Percentiles rank a stretch among this genome's conserved stretches.
Evolutionary conservation across 805 yeast genomes (phyloP).

Genomic region (Suhomyces vadensis): DNA sequence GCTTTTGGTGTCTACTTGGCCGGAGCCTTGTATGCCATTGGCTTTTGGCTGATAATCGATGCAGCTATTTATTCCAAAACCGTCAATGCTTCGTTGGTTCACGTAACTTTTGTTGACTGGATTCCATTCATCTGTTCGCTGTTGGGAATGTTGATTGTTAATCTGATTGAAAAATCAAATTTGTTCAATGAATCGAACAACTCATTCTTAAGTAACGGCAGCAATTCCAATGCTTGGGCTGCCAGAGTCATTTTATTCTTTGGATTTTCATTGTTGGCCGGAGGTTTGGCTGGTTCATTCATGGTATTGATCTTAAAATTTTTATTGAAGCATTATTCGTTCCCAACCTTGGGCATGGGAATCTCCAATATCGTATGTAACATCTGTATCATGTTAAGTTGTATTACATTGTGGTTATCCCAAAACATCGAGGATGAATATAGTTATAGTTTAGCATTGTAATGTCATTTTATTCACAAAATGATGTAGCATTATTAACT

Average conservation of each 20-base stretch:
- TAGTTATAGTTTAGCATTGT: slow-evolving; percentile 84
- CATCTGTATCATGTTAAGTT: slow-evolving; percentile 79
- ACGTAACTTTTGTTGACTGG: slow-evolving; percentile 94
- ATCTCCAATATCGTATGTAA: slow-evolving; percentile 82
- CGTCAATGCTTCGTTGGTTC: slow-evolving; percentile 81
- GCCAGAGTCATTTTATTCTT: slow-evolving; percentile 86
- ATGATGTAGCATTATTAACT: not conserved
- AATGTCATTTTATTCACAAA: slow-evolving; percentile 19
- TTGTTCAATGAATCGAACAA: slow-evolving; percentile 45
- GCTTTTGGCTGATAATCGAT: slow-evolving; percentile 87
- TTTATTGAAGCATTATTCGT: slow-evolving; percentile 69
- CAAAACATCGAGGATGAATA: slow-evolving; percentile 96
- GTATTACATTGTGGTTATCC: slow-evolving; percentile 87
- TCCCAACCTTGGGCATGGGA: slow-evolving; percentile 95
- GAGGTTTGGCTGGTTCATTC: slow-evolving; percentile 90
- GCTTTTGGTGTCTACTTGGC: slow-evolving; percentile 75
- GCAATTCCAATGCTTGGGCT: slow-evolving; percentile 76
- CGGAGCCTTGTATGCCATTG: slow-evolving; percentile 77
- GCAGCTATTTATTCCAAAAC: slow-evolving; percentile 84
- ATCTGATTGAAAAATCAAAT: slow-evolving; percentile 67
- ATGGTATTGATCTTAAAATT: slow-evolving; percentile 86
- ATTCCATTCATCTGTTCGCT: slow-evolving; percentile 87
- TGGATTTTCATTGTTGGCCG: slow-evolving; percentile 91
- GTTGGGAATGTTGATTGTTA: slow-evolving; percentile 83
- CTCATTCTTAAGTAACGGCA: slow-evolving; percentile 42